Conservation (phyloP, 176 grass and related monocot species). For the Musa schizocarpa region DNA sequence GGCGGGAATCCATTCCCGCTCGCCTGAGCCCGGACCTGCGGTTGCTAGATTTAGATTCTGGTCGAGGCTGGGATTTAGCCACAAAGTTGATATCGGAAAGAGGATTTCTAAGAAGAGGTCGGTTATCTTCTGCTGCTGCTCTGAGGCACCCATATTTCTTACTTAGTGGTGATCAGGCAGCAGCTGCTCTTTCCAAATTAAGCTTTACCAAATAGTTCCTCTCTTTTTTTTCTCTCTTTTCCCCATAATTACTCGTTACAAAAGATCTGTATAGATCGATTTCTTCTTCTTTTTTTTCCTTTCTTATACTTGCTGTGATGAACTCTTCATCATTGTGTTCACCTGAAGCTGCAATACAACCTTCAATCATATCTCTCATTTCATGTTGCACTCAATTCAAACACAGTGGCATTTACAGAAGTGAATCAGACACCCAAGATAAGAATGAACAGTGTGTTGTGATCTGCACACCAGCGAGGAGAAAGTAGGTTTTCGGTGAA, state of each 20-base stretch:
- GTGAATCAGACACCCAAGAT: too few relatives aligned
- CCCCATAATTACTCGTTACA: background rate
- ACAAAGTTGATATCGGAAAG: constrained; percentile 84
- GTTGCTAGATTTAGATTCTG: constrained; percentile 67
- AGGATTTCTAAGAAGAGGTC: constrained; percentile 38
- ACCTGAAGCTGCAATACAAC: background rate
- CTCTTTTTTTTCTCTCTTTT: background rate
- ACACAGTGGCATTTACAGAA: too few relatives aligned
- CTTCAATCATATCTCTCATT: background rate
- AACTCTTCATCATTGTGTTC: background rate
- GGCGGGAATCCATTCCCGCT: constrained; percentile 34
- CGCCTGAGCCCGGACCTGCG: constrained; percentile 51
- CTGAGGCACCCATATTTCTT: constrained; percentile 92
- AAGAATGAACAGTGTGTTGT: too few relatives aligned
- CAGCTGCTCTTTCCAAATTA: constrained; percentile 72
- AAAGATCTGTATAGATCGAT: constrained; percentile 24
- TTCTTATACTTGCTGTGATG: background rate
- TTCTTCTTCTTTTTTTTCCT: background rate
- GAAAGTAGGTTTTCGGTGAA: too few relatives aligned
- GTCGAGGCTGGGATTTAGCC: constrained; percentile 91
- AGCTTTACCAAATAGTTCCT: constrained; percentile 30
- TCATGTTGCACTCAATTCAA: background rate
- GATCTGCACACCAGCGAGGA: too few relatives aligned
- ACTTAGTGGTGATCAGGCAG: constrained; percentile 68
- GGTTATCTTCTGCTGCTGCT: constrained; percentile 65